A percentile compares a stretch with the other conserved stretches of the same genome.
phyloP scores from a whole-genome alignment of 2,329 filamentous ascomycete species.

The Trichoderma breve region DNA sequence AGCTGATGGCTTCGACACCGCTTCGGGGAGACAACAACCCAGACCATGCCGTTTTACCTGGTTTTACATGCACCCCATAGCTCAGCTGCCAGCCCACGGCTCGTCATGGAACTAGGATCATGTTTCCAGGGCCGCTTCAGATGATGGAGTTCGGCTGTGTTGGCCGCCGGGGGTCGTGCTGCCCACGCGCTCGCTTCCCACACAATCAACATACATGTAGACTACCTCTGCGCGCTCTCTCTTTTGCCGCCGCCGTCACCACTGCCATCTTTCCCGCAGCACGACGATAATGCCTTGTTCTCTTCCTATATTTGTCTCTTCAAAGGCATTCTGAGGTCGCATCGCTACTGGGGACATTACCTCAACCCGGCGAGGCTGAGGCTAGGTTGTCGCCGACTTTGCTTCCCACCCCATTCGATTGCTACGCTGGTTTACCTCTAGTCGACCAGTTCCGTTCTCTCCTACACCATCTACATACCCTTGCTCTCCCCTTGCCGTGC shows the following conservation, averaged over 20 bases:
- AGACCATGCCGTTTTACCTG: slow-evolving; percentile 10
- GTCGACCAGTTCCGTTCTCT: slow-evolving; percentile 12
- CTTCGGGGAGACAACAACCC: slow-evolving; percentile 10
- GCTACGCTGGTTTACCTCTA: background rate
- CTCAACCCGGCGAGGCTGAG: slow-evolving; percentile 15
- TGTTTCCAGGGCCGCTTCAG: slow-evolving; percentile 16
- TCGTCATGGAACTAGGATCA: slow-evolving; percentile 22
- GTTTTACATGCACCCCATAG: slow-evolving; percentile 32
- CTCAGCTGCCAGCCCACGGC: slow-evolving; percentile 32
- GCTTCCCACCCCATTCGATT: slow-evolving; percentile 13
- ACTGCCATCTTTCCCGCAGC: slow-evolving; percentile 14
- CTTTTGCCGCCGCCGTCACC: slow-evolving; percentile 1
- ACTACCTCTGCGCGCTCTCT: slow-evolving; percentile 16
- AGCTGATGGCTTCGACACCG: slow-evolving; percentile 21
- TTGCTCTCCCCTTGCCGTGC: slow-evolving; percentile 19
- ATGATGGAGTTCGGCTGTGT: slow-evolving; percentile 16
- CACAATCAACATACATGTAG: slow-evolving; percentile 19
- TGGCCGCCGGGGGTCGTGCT: slow-evolving; percentile 11
- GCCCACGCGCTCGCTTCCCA: slow-evolving; percentile 18
- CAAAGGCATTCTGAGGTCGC: background rate
- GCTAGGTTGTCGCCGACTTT: slow-evolving; percentile 8
- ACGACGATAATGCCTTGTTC: slow-evolving; percentile 10
- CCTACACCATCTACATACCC: slow-evolving; percentile 26
- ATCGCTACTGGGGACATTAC: slow-evolving; percentile 7
- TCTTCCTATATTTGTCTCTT: slow-evolving; percentile 18